Conservation (phyloP, 1,139 yeast species). For the Pichia cactophila region DNA sequence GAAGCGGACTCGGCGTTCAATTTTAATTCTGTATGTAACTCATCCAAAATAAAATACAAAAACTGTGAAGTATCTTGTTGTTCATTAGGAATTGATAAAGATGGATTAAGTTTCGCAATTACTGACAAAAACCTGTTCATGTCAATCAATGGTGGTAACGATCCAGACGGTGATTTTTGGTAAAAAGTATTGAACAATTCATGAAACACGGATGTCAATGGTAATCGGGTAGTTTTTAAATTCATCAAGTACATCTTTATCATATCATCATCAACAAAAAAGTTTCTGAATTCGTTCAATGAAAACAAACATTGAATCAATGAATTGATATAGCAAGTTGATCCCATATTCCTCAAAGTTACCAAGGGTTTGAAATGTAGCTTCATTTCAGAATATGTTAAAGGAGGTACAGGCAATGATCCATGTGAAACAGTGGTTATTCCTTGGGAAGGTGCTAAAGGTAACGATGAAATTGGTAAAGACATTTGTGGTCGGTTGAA, state of each 20-base stretch:
- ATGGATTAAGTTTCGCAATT: conserved; percentile 51
- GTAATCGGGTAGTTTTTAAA: conserved; percentile 11
- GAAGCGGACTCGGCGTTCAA: conserved; percentile 20
- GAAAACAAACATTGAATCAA: conserved; percentile 69
- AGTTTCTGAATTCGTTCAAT: conserved; percentile 38
- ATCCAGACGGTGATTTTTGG: conserved; percentile 25
- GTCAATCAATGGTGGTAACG: conserved; percentile 53
- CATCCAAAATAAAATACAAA: conserved; percentile 73
- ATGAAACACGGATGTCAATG: conserved; percentile 24
- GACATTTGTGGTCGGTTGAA: neutral
- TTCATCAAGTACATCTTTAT: conserved; percentile 13
- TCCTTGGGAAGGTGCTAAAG: neutral
- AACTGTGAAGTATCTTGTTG: conserved; percentile 96
- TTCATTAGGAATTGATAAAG: conserved; percentile 58
- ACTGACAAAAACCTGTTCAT: conserved; percentile 56
- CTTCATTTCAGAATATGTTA: neutral
- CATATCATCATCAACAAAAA: conserved; percentile 27
- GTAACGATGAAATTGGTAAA: neutral
- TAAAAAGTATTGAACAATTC: conserved; percentile 25
- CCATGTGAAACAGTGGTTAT: neutral
- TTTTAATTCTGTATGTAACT: conserved; percentile 78
- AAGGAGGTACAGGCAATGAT: neutral
- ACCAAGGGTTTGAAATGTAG: conserved; percentile 18
- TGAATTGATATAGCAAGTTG: conserved; percentile 92
- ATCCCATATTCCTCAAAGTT: conserved; percentile 78